Evolutionary conservation across 2,329 filamentous ascomycete species (phyloP).

Genomic region (Diplodia seriata): DNA sequence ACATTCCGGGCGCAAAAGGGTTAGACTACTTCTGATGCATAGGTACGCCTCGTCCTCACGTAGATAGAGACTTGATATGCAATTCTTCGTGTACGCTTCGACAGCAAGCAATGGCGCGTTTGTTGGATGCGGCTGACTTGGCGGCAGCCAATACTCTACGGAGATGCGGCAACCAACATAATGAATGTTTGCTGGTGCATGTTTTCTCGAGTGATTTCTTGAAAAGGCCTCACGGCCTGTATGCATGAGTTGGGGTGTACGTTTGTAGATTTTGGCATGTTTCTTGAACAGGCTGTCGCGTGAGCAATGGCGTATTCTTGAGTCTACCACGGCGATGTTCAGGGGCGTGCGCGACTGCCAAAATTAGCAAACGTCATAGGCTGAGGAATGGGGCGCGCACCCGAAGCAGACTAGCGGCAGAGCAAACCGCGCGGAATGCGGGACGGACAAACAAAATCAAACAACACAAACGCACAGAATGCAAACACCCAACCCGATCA

Average conservation of each 20-base stretch:
- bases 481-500: conserved; percentile 6
- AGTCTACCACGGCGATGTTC: not conserved
- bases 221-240: not conserved
- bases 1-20: conserved; percentile 1
- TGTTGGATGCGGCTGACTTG: not conserved
- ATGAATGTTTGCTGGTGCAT: not conserved
- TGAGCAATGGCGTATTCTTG: no score
- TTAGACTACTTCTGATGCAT: not conserved
- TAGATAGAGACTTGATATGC: not conserved
- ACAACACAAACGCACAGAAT: conserved; percentile 11
- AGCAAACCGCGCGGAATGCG: conserved; percentile 1
- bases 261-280: not conserved
- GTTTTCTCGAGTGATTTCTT: not conserved
- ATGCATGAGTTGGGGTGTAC: not conserved
- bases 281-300: not conserved
- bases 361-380: not conserved
- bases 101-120: not conserved
- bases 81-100: not conserved
- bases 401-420: not conserved
- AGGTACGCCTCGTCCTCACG: not conserved
- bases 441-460: conserved; percentile 17
- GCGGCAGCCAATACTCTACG: not conserved
- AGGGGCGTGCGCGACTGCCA: not conserved
- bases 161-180: not conserved
- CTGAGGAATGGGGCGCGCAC: not conserved